Conservation (phyloP, 805 yeast genomes). For the Saturnispora quitensis region DNA sequence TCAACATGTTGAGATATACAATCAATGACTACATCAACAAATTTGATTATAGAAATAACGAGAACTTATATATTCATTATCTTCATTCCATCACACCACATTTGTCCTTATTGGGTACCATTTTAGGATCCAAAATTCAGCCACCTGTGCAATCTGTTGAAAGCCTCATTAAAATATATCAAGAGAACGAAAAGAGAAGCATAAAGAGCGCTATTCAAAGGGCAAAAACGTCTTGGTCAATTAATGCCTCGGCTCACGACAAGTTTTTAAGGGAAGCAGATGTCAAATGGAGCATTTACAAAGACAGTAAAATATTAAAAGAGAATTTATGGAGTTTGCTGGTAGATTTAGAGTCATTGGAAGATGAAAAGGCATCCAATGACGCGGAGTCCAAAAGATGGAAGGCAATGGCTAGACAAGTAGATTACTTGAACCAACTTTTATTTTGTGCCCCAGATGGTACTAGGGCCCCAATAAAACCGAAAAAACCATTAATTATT, state of each 20-base stretch:
- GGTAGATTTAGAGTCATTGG: conserved; percentile 37
- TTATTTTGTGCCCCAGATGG: conserved; percentile 8
- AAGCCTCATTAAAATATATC: conserved; percentile 34
- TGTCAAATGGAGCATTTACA: conserved; percentile 39
- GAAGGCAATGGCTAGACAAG: conserved; percentile 37
- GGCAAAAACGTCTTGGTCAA: conserved; percentile 41
- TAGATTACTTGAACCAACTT: conserved; percentile 35
- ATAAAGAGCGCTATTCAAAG: conserved; percentile 36
- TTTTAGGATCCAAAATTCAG: conserved; percentile 39
- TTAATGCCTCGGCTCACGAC: conserved; percentile 33
- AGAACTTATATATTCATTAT: conserved; percentile 35
- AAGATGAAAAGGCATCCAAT: background rate
- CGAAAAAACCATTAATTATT: background rate
- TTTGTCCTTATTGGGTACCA: conserved; percentile 38
- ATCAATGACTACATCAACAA: conserved; percentile 36
- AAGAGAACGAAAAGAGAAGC: conserved; percentile 31
- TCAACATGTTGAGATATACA: conserved; percentile 12
- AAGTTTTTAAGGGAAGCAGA: conserved; percentile 25
- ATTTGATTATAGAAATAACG: conserved; percentile 7
- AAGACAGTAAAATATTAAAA: conserved; percentile 35
- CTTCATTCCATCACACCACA: conserved; percentile 49
- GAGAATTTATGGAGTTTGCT: conserved; percentile 45
- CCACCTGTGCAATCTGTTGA: conserved; percentile 37
- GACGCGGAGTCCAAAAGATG: conserved; percentile 53
- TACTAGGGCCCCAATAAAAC: background rate